A percentile compares a stretch with the other conserved stretches of the same genome.
These are phyloP conservation scores for Oligophagozyma castellii DNA, from an alignment of 1,139 yeast genomes.

Conservation along the genomic window DNA sequence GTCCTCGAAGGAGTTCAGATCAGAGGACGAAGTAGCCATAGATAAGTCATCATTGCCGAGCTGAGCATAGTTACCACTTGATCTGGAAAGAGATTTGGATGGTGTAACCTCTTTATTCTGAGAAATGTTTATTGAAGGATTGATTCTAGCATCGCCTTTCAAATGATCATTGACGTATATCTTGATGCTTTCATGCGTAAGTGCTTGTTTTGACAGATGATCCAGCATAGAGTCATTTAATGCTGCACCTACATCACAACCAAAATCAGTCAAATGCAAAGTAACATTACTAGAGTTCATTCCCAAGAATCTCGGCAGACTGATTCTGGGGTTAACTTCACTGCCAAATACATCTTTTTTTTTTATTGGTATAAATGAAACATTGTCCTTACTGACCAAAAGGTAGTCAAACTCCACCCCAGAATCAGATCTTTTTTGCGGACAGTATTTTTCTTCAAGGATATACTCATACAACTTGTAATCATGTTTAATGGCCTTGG, in stretches of 20 bases:
- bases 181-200: constrained; percentile 29
- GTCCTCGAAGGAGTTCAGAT: constrained; percentile 22
- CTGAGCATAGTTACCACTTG: constrained; percentile 14
- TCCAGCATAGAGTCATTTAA: constrained; percentile 39
- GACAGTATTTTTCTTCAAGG: constrained; percentile 26
- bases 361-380: constrained; percentile 35
- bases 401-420: constrained; percentile 25
- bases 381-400: constrained; percentile 49
- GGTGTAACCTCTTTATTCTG: constrained; percentile 9
- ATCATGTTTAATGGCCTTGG: not conserved
- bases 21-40: constrained; percentile 20
- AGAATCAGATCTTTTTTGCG: constrained; percentile 16
- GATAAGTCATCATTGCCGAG: constrained; percentile 21
- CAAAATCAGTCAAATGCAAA: constrained; percentile 61
- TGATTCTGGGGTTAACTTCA: too few species aligned
- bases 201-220: constrained; percentile 26
- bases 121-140: constrained; percentile 6
- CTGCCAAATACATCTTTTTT: constrained; percentile 29
- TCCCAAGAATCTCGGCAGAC: constrained; percentile 31
- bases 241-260: constrained; percentile 47
- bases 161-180: constrained; percentile 32
- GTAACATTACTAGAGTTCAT: constrained; percentile 33
- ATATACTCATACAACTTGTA: constrained; percentile 4
- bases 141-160: constrained; percentile 8
- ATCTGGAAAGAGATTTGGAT: constrained; percentile 17